Conservation (phyloP, 2,329 filamentous ascomycete species). For the Ophiostoma novo-ulmi region DNA sequence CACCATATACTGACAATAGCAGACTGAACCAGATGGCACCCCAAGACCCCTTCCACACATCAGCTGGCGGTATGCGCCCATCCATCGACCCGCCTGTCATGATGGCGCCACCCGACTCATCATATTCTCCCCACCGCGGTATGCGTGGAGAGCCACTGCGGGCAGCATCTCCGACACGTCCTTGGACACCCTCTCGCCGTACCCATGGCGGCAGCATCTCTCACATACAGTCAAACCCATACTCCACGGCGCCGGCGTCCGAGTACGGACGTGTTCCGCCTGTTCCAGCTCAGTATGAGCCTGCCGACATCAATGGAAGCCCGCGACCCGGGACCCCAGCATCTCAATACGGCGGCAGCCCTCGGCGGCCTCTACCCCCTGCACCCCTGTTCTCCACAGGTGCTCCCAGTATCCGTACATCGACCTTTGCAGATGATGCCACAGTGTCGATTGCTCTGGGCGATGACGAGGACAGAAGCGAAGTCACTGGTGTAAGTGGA, state of each 20-base stretch:
- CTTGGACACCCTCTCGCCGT: slow-evolving; percentile 52
- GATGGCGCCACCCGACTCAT: slow-evolving; percentile 49
- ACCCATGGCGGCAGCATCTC: slow-evolving; percentile 5
- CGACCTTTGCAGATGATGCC: slow-evolving; percentile 59
- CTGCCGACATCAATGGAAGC: slow-evolving; percentile 80
- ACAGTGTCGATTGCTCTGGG: slow-evolving; percentile 66
- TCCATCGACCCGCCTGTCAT: slow-evolving; percentile 58
- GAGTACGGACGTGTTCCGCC: slow-evolving; percentile 64
- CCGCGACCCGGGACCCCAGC: slow-evolving; percentile 87
- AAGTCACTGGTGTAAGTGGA: slow-evolving; percentile 58
- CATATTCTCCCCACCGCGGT: slow-evolving; percentile 48
- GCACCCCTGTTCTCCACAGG: slow-evolving; percentile 70
- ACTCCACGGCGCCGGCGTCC: slow-evolving; percentile 33
- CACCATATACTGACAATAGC: slow-evolving; percentile 17
- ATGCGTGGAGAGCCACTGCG: slow-evolving; percentile 42
- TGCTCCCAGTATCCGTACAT: slow-evolving; percentile 38
- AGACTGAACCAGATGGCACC: slow-evolving; percentile 20
- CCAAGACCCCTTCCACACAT: slow-evolving; percentile 24
- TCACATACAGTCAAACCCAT: slow-evolving; percentile 32
- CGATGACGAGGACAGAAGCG: slow-evolving; percentile 47
- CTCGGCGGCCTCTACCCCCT: slow-evolving; percentile 78
- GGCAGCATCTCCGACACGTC: slow-evolving; percentile 48
- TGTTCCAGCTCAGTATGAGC: slow-evolving; percentile 71
- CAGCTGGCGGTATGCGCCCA: not conserved
- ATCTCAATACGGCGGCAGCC: slow-evolving; percentile 81